phyloP scores from a whole-genome alignment of 345 rosid species.

The Eucalyptus curtisii region DNA sequence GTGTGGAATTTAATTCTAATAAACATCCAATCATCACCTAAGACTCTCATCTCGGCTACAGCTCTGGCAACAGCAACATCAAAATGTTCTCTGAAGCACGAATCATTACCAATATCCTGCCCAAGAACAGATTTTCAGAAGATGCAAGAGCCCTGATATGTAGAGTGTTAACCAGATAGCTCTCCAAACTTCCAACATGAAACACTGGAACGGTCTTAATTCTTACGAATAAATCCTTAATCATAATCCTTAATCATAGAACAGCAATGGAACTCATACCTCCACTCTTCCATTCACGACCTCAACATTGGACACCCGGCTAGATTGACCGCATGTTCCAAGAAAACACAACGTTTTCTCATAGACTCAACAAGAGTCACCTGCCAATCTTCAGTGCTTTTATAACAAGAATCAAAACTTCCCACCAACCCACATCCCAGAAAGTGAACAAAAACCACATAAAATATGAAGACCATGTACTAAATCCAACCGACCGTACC shows the following conservation, averaged over 20 bases:
- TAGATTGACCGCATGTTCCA: conserved; percentile 62
- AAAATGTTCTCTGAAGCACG: conserved; percentile 56
- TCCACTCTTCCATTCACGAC: conserved; percentile 87
- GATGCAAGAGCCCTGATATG: not conserved
- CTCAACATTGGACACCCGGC: conserved; percentile 58
- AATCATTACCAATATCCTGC: conserved; percentile 66
- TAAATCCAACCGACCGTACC: accelerated
- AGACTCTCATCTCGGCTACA: conserved; percentile 89
- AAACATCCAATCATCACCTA: conserved; percentile 28
- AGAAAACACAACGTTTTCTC: conserved; percentile 78
- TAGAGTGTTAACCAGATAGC: not conserved
- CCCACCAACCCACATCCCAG: not conserved
- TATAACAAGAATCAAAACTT: not conserved
- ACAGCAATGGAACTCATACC: conserved; percentile 16
- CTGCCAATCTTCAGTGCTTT: conserved; percentile 47
- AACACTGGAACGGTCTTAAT: not conserved
- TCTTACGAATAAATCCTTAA: not conserved
- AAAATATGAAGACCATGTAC: accelerated
- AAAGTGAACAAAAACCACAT: not conserved
- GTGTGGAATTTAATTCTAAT: not conserved
- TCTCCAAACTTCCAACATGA: not conserved
- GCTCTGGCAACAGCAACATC: conserved; percentile 96
- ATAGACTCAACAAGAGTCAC: conserved; percentile 81
- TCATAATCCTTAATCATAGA: too few relatives aligned
- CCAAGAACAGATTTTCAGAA: conserved; percentile 15